Evolutionary conservation across 192 early-diverging fungal genomes (phyloP), one percentile per base, ranked within the genome.

Genomic region (Kappamyces sp.): DNA sequence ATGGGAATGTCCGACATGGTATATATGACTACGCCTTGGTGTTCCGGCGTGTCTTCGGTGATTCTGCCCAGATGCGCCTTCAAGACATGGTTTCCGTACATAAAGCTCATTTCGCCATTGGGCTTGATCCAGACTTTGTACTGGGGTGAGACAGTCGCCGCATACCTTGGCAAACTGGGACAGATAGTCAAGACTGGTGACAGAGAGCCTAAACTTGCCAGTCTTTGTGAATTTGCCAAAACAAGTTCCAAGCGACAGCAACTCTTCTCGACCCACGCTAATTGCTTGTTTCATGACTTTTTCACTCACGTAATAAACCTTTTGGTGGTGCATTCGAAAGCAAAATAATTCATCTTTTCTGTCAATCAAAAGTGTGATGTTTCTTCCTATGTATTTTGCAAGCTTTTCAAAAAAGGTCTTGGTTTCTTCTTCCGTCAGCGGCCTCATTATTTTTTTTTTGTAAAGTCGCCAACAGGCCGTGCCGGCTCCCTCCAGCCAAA

Each of bases 111-210:
- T 73, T 99, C 96, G 50, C 96, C 96, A 66, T 90, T 95, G 40
- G 96, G 93, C 71, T 97, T 99, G 48, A 99, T 87, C 94, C 96
- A 99, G 51, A 99, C 86, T 73, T 99, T 96, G 83, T 94, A 91
- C 85, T 90, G 73, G 37, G 15, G 4, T 59, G 57, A 37, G 50
- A 47, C 15, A 62, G 3, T 60, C 34, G n/a, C 5, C 12, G 11
- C 1, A 37, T 72, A 86, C 86, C 84, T 87, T 89, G 15, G 96
- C 91, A 69, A 95, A 99, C 66, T 95, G 96, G 15, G 89, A 89
- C 35, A 99, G 80, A 65, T 89, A 84, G 41, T 91, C 91, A 48
- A 99, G 78, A 39, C 86, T 84, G 15, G 96, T 99, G 54, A 99
- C 90, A 61, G 93, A 88, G 65, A 99, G 76, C 52, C 85, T 85